Percentiles rank a stretch among this genome's conserved stretches.
phyloP scores from a whole-genome alignment of 352 stramenopile genomes.

The Phytophthora ramorum region DNA sequence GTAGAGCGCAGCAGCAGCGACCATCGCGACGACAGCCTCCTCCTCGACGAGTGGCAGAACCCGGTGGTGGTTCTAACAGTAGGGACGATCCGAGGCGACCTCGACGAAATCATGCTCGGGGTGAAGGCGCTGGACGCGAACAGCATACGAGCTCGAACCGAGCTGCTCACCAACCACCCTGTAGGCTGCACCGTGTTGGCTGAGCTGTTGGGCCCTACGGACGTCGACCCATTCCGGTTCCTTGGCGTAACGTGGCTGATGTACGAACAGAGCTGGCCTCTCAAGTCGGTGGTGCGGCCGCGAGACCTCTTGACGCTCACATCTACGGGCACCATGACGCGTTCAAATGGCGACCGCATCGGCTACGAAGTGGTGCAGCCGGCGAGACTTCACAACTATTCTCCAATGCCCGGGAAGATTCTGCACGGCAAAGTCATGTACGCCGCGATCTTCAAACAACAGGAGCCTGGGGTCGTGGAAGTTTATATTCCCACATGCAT shows the following conservation, averaged over 20 bases:
- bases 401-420: slow-evolving; percentile 18
- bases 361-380: slow-evolving; percentile 61
- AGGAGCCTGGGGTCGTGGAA: slow-evolving; percentile 24
- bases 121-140: slow-evolving; percentile 20
- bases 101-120: slow-evolving; percentile 40
- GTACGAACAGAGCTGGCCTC: slow-evolving; percentile 29
- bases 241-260: slow-evolving; percentile 42
- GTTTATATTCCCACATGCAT: slow-evolving; percentile 30
- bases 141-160: slow-evolving; percentile 29
- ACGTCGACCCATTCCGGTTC: slow-evolving; percentile 43
- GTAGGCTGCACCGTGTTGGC: slow-evolving; percentile 25
- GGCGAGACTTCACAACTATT: slow-evolving; percentile 28
- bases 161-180: slow-evolving; percentile 16
- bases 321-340: slow-evolving; percentile 39
- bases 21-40: slow-evolving; percentile 1
- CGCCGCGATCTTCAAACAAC: slow-evolving; percentile 34
- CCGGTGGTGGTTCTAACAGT: slow-evolving; percentile 21
- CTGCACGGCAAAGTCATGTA: slow-evolving; percentile 28
- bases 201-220: slow-evolving; percentile 30
- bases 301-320: slow-evolving; percentile 42
- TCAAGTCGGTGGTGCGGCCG: slow-evolving; percentile 36
- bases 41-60: slow-evolving; percentile 23
- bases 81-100: slow-evolving; percentile 28
- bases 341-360: slow-evolving; percentile 41
- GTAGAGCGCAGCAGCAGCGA: slow-evolving; percentile 6